These are phyloP conservation scores for Russula brevipes DNA, from an alignment of 768 basidiomycete species.

Conservation along the genomic window DNA sequence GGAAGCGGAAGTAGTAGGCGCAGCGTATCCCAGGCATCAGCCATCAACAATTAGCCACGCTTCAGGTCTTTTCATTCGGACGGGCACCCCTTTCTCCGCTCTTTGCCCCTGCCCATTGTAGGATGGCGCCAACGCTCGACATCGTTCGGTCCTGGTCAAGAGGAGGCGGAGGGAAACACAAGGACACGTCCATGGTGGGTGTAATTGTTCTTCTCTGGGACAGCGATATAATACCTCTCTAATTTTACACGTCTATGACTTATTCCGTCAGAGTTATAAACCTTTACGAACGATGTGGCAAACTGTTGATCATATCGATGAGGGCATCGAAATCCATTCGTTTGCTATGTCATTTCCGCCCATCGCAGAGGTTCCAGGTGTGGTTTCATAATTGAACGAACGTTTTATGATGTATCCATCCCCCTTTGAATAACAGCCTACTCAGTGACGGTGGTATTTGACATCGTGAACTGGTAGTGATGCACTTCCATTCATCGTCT, in stretches of 20 bases:
- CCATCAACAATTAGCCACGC: background rate
- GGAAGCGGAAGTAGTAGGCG: slow-evolving; percentile 30
- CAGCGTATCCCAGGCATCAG: background rate
- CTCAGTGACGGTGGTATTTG: no score
- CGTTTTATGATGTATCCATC: no score
- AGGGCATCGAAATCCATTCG: no score
- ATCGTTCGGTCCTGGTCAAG: slow-evolving; percentile 37
- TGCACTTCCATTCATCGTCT: no score
- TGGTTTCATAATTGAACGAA: background rate
- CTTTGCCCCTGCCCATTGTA: background rate
- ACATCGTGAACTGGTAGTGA: no score
- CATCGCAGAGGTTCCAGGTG: no score
- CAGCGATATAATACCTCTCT: background rate
- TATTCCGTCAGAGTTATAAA: no score
- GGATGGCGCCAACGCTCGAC: slow-evolving; percentile 28
- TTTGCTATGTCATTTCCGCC: no score
- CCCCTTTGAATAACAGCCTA: no score
- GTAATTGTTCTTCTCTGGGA: slow-evolving; percentile 59
- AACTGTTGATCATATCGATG: no score
- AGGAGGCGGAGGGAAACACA: slow-evolving; percentile 41
- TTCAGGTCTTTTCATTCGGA: slow-evolving; percentile 1
- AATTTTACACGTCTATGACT: background rate
- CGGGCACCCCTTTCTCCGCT: background rate
- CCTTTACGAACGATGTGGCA: no score
- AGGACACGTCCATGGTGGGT: slow-evolving; percentile 52